Evolutionary conservation across 108 stramenopile species (phyloP), one percentile per base, ranked within the genome.

Genomic region (Aurantiochytrium sp.): DNA sequence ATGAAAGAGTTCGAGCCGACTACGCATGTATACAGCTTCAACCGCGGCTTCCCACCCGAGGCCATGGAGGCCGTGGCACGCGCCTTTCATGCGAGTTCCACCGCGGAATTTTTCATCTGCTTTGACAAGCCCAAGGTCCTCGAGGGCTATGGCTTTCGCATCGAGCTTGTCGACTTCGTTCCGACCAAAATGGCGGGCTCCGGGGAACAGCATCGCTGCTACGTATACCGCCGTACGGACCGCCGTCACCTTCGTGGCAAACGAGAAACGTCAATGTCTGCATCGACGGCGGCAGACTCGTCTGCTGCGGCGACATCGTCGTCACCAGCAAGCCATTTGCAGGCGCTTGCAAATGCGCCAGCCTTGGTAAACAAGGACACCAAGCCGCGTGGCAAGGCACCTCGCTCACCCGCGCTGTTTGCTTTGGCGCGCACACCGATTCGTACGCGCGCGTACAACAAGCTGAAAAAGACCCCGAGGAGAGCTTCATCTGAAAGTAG

Each of bases 21-120:
- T 89, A 97, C 98, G 0, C 98, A 99, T 92, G 97, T 98, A 10
- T 99, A 99, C 95, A 97, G 97, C 96, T 98, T 97, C 91, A 97
- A 97, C 87, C 95, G 97, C 89, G 98, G 97, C n/a, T 92, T 89
- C 35, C n/a, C 42, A 51, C 73, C 73, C n/a, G 73, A 45, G 10
- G 73, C 73, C 0, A 83, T 83, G 73, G 10, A 51, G 25, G 73
- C 73, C n/a, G 73, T 83, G 23, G 73, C 73, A 43, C 44, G 2
- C 21, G 73, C 73, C 1, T 83, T 83, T 51, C 73, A 83, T 21
- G 73, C 73, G 0, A 83, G 73, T 43, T 45, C 44, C 23, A 51
- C 73, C 47, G 44, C 73, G 6, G 44, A 51, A 43, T 83, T 44
- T 21, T 83, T 83, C 44, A 83, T 83, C 21, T 83, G 73, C 73